A percentile compares a stretch with the other conserved stretches of the same genome.
Evolutionary conservation across 2,329 filamentous ascomycete genomes (phyloP).

Genomic region (Talaromyces sp.): DNA sequence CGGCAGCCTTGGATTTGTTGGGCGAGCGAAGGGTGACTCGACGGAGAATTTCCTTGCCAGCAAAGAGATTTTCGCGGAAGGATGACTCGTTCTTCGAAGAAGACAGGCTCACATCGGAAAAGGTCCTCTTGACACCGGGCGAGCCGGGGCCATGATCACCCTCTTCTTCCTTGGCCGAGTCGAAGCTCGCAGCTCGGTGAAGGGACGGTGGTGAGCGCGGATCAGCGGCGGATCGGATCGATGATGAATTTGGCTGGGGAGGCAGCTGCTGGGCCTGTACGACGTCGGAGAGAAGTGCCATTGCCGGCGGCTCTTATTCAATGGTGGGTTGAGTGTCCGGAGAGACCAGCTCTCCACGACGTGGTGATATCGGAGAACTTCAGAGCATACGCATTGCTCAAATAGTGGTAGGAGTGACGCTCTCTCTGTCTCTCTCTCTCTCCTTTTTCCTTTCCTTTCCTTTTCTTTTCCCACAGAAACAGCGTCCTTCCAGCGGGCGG

Average conservation of each 20-base stretch:
- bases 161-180: slow-evolving; percentile 44
- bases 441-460: background rate
- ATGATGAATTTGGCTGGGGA: slow-evolving; percentile 20
- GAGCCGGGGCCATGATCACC: slow-evolving; percentile 22
- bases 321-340: slow-evolving; percentile 16
- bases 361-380: slow-evolving; percentile 13
- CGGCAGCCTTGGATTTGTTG: slow-evolving; percentile 26
- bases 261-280: slow-evolving; percentile 15
- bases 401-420: background rate
- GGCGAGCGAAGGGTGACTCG: slow-evolving; percentile 34
- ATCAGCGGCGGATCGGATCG: slow-evolving; percentile 26
- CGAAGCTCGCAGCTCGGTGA: slow-evolving; percentile 55
- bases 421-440: background rate
- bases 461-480: background rate
- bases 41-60: slow-evolving; percentile 38
- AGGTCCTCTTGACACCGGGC: slow-evolving; percentile 44
- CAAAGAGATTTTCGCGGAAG: slow-evolving; percentile 32
- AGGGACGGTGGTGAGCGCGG: slow-evolving; percentile 24
- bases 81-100: slow-evolving; percentile 29
- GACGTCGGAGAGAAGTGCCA: slow-evolving; percentile 24
- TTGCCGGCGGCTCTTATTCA: slow-evolving; percentile 17
- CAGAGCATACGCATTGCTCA: slow-evolving; percentile 13
- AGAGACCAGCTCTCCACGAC: slow-evolving; percentile 41
- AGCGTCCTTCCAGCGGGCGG: background rate
- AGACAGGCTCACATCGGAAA: slow-evolving; percentile 45